Conservation (phyloP, 2,329 filamentous ascomycete genomes). For the Fusarium chlamydosporum region DNA sequence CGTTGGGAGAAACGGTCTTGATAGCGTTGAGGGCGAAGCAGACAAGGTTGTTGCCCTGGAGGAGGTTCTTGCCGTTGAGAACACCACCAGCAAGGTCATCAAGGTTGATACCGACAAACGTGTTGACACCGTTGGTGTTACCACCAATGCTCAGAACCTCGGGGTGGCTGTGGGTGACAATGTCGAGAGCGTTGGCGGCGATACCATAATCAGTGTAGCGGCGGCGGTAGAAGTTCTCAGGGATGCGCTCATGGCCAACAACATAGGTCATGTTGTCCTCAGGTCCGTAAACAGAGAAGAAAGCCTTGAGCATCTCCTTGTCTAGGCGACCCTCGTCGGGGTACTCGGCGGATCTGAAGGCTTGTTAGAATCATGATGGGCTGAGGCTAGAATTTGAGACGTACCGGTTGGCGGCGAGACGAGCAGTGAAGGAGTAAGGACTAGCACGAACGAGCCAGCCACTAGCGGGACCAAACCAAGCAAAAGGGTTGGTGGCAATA, state of each 20-base stretch:
- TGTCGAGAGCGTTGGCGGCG: conserved; percentile 58
- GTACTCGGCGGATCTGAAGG: conserved; percentile 55
- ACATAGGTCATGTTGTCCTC: conserved; percentile 59
- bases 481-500: conserved; percentile 65
- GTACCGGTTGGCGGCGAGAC: conserved; percentile 59
- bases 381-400: background rate
- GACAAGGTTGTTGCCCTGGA: conserved; percentile 63
- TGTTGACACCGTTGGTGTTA: conserved; percentile 65
- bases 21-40: conserved; percentile 59
- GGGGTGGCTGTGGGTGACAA: conserved; percentile 58
- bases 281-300: conserved; percentile 61
- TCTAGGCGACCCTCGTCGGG: conserved; percentile 52
- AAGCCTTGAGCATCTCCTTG: conserved; percentile 59
- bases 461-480: conserved; percentile 68
- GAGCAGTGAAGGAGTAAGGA: conserved; percentile 61
- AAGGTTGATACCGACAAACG: conserved; percentile 63
- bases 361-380: background rate
- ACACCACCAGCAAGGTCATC: conserved; percentile 61
- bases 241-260: conserved; percentile 65
- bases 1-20: conserved; percentile 59
- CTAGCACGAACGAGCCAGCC: conserved; percentile 65
- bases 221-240: conserved; percentile 65
- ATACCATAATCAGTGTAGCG: conserved; percentile 63
- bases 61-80: conserved; percentile 58
- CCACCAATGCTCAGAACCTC: conserved; percentile 63